Base-by-base conservation (phyloP, 2,329 filamentous ascomycete species). In the Botrytis aclada region DNA sequence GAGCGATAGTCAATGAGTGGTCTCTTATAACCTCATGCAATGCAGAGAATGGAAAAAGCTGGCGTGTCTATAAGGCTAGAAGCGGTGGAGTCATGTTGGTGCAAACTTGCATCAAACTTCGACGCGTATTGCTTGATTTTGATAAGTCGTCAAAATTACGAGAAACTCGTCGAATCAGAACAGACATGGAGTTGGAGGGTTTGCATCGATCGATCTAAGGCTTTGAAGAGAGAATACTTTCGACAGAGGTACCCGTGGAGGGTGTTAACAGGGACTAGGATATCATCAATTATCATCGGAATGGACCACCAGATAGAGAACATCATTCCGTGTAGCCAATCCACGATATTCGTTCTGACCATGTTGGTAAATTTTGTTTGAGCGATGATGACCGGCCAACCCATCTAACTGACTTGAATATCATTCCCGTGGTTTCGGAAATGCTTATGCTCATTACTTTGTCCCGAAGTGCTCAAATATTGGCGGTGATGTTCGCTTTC, bases 1-100 rank as follows among this genome's bases (percentile, higher is more conserved):
- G 45, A 67, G 47, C 58, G 43, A 65, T 20, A 58, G 9, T 58
- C 65, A 37, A 69, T 9, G 47, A 32, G 47, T 69, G 47, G n/a
- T 51, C 22, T 56, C 37, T 56, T 41, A 69, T 56, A 69, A 37
- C 47, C 47, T 69, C 65, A 67, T 66, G 75, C 73, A 76, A 79
- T 76, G 77, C 77, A 79, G 75, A 74, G 76, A 72, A 75, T 58
- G 41, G 64, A 71, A 71, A 58, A 66, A 45, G 45, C 37, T 65
- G 61, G 77, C 73, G 74, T 75, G 43, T 73, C 47, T 64, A 39
- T 69, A 73, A 72, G 74, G 74, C 72, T 77, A 75, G 74, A 74
- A 74, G 76, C 74, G 77, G 77, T 73, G 74, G 73, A 75, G 74
- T 60, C 63, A 69, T 69, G n/a, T 60, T 69, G 41, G 62, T 37